Evolutionary conservation across 306 rosid species (phyloP).

Genomic region (Cucumis sativus): DNA sequence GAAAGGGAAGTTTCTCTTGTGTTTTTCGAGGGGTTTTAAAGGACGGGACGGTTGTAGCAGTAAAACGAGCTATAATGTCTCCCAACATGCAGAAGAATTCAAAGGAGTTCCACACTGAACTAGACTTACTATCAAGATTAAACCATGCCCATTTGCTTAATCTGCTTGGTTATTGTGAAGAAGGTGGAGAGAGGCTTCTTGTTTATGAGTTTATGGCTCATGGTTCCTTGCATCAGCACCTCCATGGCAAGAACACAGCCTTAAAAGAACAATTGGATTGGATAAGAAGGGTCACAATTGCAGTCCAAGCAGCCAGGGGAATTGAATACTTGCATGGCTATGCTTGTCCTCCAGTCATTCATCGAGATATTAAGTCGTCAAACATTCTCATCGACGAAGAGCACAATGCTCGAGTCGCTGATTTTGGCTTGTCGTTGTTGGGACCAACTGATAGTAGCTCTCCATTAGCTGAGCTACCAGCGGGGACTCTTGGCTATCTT

Average conservation of each 20-base stretch:
- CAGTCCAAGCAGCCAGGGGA: slow-evolving; percentile 93
- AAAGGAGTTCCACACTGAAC: slow-evolving; percentile 80
- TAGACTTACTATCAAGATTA: slow-evolving; percentile 67
- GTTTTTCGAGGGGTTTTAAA: slow-evolving; percentile 69
- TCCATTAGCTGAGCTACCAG: slow-evolving; percentile 84
- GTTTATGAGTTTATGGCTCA: slow-evolving; percentile 94
- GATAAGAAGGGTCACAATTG: slow-evolving; percentile 82
- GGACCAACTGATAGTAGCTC: slow-evolving; percentile 85
- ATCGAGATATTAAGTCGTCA: slow-evolving; percentile 84
- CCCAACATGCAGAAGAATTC: slow-evolving; percentile 70
- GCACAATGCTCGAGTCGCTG: slow-evolving; percentile 90
- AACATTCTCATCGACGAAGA: slow-evolving; percentile 95
- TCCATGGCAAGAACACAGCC: slow-evolving; percentile 55
- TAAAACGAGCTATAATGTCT: slow-evolving; percentile 68
- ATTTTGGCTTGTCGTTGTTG: slow-evolving; percentile 71
- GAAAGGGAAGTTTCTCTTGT: slow-evolving; percentile 87
- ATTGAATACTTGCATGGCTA: slow-evolving; percentile 80
- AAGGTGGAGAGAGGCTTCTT: slow-evolving; percentile 78
- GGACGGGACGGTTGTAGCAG: slow-evolving; percentile 80
- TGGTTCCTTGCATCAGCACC: slow-evolving; percentile 76
- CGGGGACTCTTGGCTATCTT: slow-evolving; percentile 93
- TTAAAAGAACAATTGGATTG: slow-evolving; percentile 74
- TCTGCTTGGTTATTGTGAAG: slow-evolving; percentile 81
- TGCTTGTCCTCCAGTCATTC: slow-evolving; percentile 85
- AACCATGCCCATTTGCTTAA: slow-evolving; percentile 88